Percentiles rank a stretch among this genome's conserved stretches.
Evolutionary conservation across 2,329 filamentous ascomycete species (phyloP).

Genomic region (Chaetomiaceae sp.): DNA sequence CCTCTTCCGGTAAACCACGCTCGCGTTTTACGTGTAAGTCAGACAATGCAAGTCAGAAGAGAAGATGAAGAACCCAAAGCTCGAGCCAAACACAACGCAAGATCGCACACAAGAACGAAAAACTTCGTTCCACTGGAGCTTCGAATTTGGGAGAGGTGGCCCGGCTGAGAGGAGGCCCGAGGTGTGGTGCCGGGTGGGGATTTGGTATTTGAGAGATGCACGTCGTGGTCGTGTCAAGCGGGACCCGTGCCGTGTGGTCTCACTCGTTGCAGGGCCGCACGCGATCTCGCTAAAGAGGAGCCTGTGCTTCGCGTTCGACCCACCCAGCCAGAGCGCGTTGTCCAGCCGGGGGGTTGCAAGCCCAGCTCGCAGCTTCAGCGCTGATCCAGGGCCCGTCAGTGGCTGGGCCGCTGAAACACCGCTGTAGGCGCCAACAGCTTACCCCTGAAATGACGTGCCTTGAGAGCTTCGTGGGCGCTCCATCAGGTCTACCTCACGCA

Average conservation of each 20-base stretch:
- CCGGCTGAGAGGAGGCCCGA: conserved; percentile 24
- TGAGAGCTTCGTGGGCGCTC: too few relatives aligned
- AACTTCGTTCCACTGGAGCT: conserved; percentile 10
- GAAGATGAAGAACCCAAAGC: neutral
- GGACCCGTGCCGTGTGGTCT: conserved; percentile 20
- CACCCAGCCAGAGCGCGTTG: conserved; percentile 14
- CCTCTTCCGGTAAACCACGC: neutral
- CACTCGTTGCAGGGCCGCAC: conserved; percentile 20
- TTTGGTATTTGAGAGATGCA: conserved; percentile 28
- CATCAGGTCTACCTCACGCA: too few relatives aligned
- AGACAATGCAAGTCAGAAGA: conserved; percentile 5
- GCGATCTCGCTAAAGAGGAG: conserved; percentile 21
- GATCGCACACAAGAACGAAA: conserved; percentile 7
- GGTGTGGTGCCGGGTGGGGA: conserved; percentile 21
- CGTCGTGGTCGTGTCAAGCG: conserved; percentile 22
- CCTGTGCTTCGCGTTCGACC: conserved; percentile 17
- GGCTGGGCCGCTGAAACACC: neutral
- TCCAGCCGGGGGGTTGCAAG: neutral
- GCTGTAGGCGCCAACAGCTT: neutral
- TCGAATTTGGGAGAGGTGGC: conserved; percentile 19
- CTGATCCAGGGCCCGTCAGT: neutral
- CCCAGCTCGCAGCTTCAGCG: neutral
- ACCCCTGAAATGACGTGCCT: too few relatives aligned
- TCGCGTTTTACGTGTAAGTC: conserved; percentile 17
- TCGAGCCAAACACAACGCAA: conserved; percentile 2